A percentile compares a stretch with the other conserved stretches of the same genome.
These are phyloP conservation scores for Zymoseptoria ardabiliae DNA, from an alignment of 2,329 filamentous ascomycete species.

Conservation along the genomic window DNA sequence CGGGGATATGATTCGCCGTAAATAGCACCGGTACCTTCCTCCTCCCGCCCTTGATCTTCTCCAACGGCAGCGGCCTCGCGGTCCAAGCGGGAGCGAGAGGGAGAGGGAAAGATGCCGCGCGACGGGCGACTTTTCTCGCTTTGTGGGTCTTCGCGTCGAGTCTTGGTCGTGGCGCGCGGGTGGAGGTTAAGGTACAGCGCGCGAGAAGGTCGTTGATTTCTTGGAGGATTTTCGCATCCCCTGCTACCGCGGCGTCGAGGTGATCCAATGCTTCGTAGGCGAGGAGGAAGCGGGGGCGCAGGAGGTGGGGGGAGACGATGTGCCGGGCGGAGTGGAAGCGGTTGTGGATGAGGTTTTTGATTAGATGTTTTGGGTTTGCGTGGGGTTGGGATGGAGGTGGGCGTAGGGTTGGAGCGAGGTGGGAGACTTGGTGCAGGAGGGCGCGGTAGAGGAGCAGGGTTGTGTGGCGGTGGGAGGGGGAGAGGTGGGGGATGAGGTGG, in stretches of 20 bases:
- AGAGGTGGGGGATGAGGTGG: conserved; percentile 34
- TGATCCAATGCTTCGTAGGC: conserved; percentile 55
- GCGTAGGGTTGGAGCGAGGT: conserved; percentile 8
- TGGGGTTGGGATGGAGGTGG: conserved; percentile 7
- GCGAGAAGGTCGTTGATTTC: conserved; percentile 24
- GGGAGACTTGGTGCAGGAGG: conserved; percentile 51
- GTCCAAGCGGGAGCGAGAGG: conserved; percentile 9
- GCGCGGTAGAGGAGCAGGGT: conserved; percentile 66
- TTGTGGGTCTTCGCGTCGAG: not conserved
- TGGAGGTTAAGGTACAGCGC: conserved; percentile 19
- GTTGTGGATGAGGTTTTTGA: conserved; percentile 53
- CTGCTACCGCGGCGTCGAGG: conserved; percentile 36
- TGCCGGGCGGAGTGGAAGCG: conserved; percentile 55
- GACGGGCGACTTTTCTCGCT: not conserved
- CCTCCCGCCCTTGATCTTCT: conserved; percentile 30
- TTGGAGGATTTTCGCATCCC: conserved; percentile 22
- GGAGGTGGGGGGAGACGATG: conserved; percentile 52
- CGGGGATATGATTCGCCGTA: conserved; percentile 51
- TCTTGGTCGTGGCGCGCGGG: conserved; percentile 8
- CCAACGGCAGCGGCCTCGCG: conserved; percentile 22
- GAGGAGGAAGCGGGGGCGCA: conserved; percentile 55
- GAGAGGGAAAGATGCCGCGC: not conserved
- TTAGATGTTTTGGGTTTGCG: conserved; percentile 12
- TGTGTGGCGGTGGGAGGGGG: conserved; percentile 46
- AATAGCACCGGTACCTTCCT: conserved; percentile 50